phyloP scores from a whole-genome alignment of 768 basidiomycete species.

The Mycena crocata region DNA sequence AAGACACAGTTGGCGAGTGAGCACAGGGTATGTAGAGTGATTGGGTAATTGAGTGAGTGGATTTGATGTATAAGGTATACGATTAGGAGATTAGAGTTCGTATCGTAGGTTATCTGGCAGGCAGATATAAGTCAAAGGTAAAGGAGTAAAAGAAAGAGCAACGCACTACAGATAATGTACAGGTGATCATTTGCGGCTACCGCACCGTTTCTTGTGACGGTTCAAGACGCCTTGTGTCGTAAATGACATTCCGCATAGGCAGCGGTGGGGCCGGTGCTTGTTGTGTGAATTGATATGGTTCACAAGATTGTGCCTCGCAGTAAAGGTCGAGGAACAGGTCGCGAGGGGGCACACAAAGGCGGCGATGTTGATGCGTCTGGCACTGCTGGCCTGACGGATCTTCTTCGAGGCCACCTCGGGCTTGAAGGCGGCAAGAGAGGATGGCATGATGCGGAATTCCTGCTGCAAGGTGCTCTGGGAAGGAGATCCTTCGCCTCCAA shows the following conservation, averaged over 20 bases:
- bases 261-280: constrained; percentile 28
- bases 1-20: background rate
- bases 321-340: constrained; percentile 31
- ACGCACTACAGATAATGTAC: constrained; percentile 14
- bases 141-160: background rate
- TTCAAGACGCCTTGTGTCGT: constrained; percentile 35
- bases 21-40: background rate
- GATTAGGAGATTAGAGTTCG: constrained; percentile 21
- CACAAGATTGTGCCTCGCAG: constrained; percentile 31
- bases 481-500: constrained; percentile 1
- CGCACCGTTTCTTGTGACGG: constrained; percentile 35
- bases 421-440: constrained; percentile 20
- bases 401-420: constrained; percentile 30
- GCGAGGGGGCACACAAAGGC: constrained; percentile 18
- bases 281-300: constrained; percentile 37
- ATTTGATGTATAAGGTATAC: constrained; percentile 24
- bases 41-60: constrained; percentile 16
- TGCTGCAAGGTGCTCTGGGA: constrained; percentile 1
- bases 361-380: constrained; percentile 28
- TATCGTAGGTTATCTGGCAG: constrained; percentile 8
- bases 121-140: background rate
- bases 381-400: constrained; percentile 30
- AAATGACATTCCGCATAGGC: constrained; percentile 29
- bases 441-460: constrained; percentile 29
- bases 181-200: constrained; percentile 17